A percentile compares a stretch with the other conserved stretches of the same genome.
Evolutionary conservation across 2,329 filamentous ascomycete genomes (phyloP).

Genomic region (Ceratocystiopsis minuta): DNA sequence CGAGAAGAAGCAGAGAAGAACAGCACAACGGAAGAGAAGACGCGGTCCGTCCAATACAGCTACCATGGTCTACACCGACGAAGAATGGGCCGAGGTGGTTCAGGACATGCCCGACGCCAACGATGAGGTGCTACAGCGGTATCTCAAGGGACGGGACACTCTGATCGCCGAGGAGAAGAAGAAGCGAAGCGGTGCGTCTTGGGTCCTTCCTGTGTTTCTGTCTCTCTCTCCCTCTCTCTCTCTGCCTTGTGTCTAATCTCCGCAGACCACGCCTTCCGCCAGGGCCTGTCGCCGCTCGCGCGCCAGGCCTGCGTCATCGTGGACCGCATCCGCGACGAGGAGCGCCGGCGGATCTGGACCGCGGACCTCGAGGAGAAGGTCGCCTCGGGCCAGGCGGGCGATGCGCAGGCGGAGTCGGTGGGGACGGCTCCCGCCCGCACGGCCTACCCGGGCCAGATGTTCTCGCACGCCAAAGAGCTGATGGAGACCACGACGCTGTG

Average conservation of each 20-base stretch:
- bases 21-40: no score
- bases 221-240: slow-evolving; percentile 8
- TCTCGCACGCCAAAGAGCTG: slow-evolving; percentile 63
- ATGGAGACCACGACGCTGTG: slow-evolving; percentile 77
- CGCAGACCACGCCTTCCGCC: slow-evolving; percentile 50
- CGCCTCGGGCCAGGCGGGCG: slow-evolving; percentile 36
- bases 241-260: not conserved
- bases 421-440: slow-evolving; percentile 2
- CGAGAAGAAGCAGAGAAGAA: not conserved
- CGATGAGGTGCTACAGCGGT: slow-evolving; percentile 70
- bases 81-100: slow-evolving; percentile 40
- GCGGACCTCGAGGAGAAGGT: slow-evolving; percentile 51
- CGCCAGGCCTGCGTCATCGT: slow-evolving; percentile 64
- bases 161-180: slow-evolving; percentile 69
- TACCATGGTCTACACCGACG: slow-evolving; percentile 17
- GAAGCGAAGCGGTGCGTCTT: slow-evolving; percentile 50
- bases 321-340: slow-evolving; percentile 57
- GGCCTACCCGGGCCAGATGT: slow-evolving; percentile 85
- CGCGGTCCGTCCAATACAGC: no score
- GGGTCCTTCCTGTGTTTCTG: slow-evolving; percentile 14
- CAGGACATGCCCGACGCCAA: slow-evolving; percentile 36
- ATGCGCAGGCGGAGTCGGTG: slow-evolving; percentile 16
- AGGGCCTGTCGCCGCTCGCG: slow-evolving; percentile 62
- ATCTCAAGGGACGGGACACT: slow-evolving; percentile 55
- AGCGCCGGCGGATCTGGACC: slow-evolving; percentile 62